These are phyloP conservation scores for Penicillium thymicola DNA, from an alignment of 2,329 filamentous ascomycete species.

Conservation along the genomic window DNA sequence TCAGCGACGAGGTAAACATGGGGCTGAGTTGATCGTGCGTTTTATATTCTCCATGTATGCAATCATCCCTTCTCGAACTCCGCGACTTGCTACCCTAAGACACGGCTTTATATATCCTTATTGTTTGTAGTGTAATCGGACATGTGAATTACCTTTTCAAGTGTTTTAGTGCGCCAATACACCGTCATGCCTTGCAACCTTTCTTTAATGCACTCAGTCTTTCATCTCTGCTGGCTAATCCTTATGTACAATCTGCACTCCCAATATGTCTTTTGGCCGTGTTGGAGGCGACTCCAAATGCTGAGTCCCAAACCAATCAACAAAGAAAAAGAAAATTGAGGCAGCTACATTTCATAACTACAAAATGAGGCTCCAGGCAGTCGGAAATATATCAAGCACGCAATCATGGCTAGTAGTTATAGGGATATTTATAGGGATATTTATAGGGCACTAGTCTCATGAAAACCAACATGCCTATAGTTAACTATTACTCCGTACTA, in stretches of 20 bases:
- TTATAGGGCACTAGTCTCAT: too few relatives aligned
- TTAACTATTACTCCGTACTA: too few relatives aligned
- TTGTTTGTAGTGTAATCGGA: not conserved
- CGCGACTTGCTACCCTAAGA: not conserved
- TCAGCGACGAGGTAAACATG: slow-evolving; percentile 83
- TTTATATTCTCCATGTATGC: not conserved
- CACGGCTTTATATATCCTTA: not conserved
- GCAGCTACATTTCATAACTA: not conserved
- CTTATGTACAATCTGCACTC: too few relatives aligned
- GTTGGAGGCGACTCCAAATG: too few relatives aligned
- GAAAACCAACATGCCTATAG: too few relatives aligned
- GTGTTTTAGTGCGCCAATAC: too few relatives aligned
- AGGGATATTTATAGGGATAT: not conserved
- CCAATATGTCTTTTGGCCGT: too few relatives aligned
- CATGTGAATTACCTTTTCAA: too few relatives aligned
- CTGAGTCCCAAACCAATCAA: too few relatives aligned
- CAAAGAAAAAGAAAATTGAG: not conserved
- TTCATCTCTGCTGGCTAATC: too few relatives aligned
- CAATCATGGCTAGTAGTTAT: not conserved
- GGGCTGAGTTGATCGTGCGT: slow-evolving; percentile 62
- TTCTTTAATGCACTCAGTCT: too few relatives aligned
- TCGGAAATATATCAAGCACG: not conserved
- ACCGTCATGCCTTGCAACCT: too few relatives aligned
- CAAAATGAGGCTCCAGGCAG: not conserved
- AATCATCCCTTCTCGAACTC: not conserved